Percentiles rank a stretch among this genome's conserved stretches.
phyloP scores from a whole-genome alignment of 768 basidiomycete genomes.

The Agaricus subrufescens region DNA sequence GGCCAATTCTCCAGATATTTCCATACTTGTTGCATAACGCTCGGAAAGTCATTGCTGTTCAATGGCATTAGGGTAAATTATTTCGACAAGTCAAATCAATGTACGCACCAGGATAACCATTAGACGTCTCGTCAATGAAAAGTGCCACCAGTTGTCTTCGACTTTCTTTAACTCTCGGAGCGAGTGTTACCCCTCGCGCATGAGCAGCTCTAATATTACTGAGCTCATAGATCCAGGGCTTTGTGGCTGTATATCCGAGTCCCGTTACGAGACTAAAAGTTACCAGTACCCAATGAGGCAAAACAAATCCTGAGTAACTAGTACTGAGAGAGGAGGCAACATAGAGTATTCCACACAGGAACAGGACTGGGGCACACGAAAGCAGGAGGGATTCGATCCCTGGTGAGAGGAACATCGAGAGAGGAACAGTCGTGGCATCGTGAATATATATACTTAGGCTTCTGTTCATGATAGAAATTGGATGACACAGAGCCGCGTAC shows the following conservation, averaged over 20 bases:
- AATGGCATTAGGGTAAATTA: conserved; percentile 15
- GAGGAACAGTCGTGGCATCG: background rate
- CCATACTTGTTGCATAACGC: conserved; percentile 25
- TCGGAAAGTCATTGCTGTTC: conserved; percentile 16
- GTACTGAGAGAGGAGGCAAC: background rate
- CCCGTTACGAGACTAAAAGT: background rate
- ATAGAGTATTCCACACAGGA: background rate
- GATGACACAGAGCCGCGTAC: too few species aligned
- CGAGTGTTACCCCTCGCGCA: conserved; percentile 12
- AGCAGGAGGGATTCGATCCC: background rate
- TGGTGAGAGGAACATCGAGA: background rate
- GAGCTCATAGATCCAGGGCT: background rate
- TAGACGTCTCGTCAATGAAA: background rate
- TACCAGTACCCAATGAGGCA: background rate
- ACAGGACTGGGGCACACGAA: background rate
- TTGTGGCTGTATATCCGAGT: background rate
- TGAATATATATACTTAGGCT: too few species aligned
- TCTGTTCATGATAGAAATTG: too few species aligned
- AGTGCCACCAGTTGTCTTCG: background rate
- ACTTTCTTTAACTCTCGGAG: conserved; percentile 11
- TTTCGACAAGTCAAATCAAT: too few species aligned
- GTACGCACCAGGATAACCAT: conserved; percentile 3
- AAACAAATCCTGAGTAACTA: too few species aligned
- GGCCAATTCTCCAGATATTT: conserved; percentile 22
- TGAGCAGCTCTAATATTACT: conserved; percentile 6